Evolutionary conservation across 306 rosid genomes (phyloP).

Genomic region (Gastrolobium villosum): DNA sequence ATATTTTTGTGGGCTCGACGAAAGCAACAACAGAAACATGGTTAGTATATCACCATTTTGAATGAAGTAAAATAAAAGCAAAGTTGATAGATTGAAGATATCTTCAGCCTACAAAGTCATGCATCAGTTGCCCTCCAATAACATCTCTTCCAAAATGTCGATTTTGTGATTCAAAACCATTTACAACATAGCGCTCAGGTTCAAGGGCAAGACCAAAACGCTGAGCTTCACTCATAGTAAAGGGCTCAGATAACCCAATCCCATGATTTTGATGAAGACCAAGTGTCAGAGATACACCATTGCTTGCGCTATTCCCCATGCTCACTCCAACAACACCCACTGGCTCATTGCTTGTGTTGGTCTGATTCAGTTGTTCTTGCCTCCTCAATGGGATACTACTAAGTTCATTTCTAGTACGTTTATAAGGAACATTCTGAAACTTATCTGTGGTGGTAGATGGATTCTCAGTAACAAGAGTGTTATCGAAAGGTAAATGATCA

Average conservation of each 20-base stretch:
- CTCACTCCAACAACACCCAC: constrained; percentile 57
- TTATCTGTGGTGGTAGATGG: constrained; percentile 61
- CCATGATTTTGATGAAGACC: constrained; percentile 91
- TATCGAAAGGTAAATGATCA: constrained; percentile 60
- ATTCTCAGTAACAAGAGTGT: constrained; percentile 58
- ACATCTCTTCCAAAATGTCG: constrained; percentile 83
- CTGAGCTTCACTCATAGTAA: constrained; percentile 73
- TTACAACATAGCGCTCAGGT: constrained; percentile 68
- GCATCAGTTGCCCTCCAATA: constrained; percentile 76
- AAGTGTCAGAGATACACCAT: constrained; percentile 78
- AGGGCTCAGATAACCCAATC: constrained; percentile 73
- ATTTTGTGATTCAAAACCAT: constrained; percentile 73
- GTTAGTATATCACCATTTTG: constrained; percentile 46
- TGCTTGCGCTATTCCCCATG: constrained; percentile 55
- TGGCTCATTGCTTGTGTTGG: constrained; percentile 58
- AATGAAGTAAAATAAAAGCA: constrained; percentile 46
- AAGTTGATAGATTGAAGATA: constrained; percentile 12
- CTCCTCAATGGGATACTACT: constrained; percentile 46
- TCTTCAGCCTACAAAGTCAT: constrained; percentile 73
- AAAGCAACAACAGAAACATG: not conserved
- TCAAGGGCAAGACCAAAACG: constrained; percentile 69
- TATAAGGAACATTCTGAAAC: constrained; percentile 49
- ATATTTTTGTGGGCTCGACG: not conserved
- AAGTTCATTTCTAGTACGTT: constrained; percentile 58
- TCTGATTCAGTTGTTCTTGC: constrained; percentile 55